Evolutionary conservation across 768 basidiomycete species (phyloP).

Genomic region (Kwoniella botswanensis): DNA sequence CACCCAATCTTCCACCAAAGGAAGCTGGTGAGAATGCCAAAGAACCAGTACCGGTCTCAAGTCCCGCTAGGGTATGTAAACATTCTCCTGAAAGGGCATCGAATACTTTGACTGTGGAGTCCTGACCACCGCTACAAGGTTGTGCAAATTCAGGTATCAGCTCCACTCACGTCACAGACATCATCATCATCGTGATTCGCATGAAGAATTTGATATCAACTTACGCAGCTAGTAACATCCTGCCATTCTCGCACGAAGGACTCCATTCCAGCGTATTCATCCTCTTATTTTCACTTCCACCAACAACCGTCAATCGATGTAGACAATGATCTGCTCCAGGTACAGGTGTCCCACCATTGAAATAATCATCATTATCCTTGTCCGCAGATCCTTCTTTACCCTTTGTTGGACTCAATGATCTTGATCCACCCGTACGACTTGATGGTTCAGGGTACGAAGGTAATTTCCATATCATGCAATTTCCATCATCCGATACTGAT

Average conservation of each 20-base stretch:
- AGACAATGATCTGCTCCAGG: slow-evolving; percentile 35
- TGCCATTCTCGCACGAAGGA: slow-evolving; percentile 31
- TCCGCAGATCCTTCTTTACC: slow-evolving; percentile 22
- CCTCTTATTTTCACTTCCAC: slow-evolving; percentile 40
- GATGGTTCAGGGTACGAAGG: slow-evolving; percentile 37
- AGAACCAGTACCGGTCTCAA: slow-evolving; percentile 46
- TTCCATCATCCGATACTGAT: slow-evolving; percentile 53
- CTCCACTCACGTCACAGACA: too few species aligned
- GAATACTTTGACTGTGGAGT: slow-evolving; percentile 54
- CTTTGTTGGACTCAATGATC: slow-evolving; percentile 25
- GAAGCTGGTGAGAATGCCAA: slow-evolving; percentile 51
- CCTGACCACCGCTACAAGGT: slow-evolving; percentile 40
- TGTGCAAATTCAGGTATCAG: not conserved
- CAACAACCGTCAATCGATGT: slow-evolving; percentile 33
- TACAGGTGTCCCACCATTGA: slow-evolving; percentile 29
- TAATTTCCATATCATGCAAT: slow-evolving; percentile 50
- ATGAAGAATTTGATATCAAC: slow-evolving; percentile 7
- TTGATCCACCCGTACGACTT: slow-evolving; percentile 13
- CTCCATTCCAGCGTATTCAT: slow-evolving; percentile 51
- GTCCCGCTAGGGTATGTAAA: slow-evolving; percentile 41
- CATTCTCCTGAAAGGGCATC: slow-evolving; percentile 44
- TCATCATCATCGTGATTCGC: too few species aligned
- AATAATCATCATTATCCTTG: slow-evolving; percentile 52
- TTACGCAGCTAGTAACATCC: slow-evolving; percentile 51
- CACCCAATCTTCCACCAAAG: slow-evolving; percentile 26